A percentile compares a stretch with the other conserved stretches of the same genome.
phyloP scores from a whole-genome alignment of 805 yeast species.

The Candida andamanensis region DNA sequence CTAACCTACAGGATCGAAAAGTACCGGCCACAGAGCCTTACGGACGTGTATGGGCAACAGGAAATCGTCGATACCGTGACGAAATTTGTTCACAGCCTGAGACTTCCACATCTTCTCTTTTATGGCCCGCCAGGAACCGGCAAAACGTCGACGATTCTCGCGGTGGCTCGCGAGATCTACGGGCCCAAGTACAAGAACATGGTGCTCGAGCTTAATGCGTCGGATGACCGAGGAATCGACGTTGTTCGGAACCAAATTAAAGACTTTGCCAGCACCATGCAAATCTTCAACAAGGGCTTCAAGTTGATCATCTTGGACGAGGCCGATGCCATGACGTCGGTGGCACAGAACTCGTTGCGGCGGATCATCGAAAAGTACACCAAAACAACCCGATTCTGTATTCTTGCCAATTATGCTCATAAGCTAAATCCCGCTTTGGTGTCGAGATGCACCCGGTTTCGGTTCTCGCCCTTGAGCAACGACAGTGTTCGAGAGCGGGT shows the following conservation, averaged over 20 bases:
- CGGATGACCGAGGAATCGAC: constrained; percentile 93
- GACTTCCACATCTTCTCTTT: constrained; percentile 85
- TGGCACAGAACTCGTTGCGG: constrained; percentile 79
- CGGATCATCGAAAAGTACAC: constrained; percentile 89
- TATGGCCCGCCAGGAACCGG: constrained; percentile 97
- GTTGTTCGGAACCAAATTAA: constrained; percentile 97
- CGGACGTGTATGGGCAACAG: constrained; percentile 88
- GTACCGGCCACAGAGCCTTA: constrained; percentile 79
- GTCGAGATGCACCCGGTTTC: constrained; percentile 91
- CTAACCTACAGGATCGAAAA: constrained; percentile 70
- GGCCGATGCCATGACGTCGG: constrained; percentile 91
- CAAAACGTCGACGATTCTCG: constrained; percentile 82
- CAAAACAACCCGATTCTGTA: constrained; percentile 91
- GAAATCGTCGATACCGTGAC: constrained; percentile 82
- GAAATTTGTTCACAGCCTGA: constrained; percentile 76
- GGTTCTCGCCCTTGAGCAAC: constrained; percentile 77
- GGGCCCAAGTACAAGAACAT: constrained; percentile 78
- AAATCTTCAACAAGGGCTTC: constrained; percentile 81
- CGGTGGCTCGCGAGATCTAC: constrained; percentile 75
- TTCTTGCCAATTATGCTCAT: constrained; percentile 92
- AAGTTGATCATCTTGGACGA: constrained; percentile 91
- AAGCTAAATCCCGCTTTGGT: constrained; percentile 91
- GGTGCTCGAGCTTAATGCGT: constrained; percentile 91
- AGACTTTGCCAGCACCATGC: constrained; percentile 93
- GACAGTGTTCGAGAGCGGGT: constrained; percentile 67